Evolutionary conservation across 1,284 basidiomycete species (phyloP).

Genomic region (Bondarzewia mesenterica): DNA sequence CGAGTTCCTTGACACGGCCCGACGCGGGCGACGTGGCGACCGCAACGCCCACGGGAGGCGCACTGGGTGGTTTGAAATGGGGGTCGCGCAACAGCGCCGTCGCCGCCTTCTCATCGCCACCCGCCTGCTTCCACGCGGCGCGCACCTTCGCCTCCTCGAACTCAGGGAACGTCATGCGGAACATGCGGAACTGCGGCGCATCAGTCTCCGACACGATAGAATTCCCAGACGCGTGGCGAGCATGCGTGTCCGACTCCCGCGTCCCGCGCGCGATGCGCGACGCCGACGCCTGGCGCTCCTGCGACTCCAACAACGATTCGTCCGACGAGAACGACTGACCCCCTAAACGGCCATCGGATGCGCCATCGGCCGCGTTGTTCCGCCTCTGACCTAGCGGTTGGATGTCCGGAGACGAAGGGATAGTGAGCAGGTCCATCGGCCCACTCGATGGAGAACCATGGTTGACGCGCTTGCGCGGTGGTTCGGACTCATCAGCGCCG

Average conservation of each 20-base stretch:
- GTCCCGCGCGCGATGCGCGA: conserved; percentile 45
- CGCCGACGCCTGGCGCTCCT: conserved; percentile 34
- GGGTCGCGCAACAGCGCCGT: conserved; percentile 49
- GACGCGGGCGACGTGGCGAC: conserved; percentile 13
- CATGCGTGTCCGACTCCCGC: conserved; percentile 19
- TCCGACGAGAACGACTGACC: conserved; percentile 46
- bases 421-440: conserved; percentile 30
- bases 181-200: conserved; percentile 23
- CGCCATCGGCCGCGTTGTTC: conserved; percentile 24
- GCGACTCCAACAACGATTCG: conserved; percentile 46
- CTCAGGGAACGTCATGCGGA: conserved; percentile 33
- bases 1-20: conserved; percentile 60
- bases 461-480: conserved; percentile 54
- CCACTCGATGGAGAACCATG: conserved; percentile 36
- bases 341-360: conserved; percentile 22
- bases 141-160: conserved; percentile 57
- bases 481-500: conserved; percentile 41
- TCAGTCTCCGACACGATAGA: conserved; percentile 18
- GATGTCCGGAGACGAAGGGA: conserved; percentile 51
- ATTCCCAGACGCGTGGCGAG: background rate
- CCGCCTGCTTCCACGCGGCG: conserved; percentile 56
- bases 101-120: conserved; percentile 51
- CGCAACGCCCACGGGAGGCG: conserved; percentile 15
- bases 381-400: conserved; percentile 43
- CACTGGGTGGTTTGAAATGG: conserved; percentile 34